These are phyloP conservation scores for Keithomyces neogunnii DNA, from an alignment of 2,329 filamentous ascomycete species.

Conservation along the genomic window DNA sequence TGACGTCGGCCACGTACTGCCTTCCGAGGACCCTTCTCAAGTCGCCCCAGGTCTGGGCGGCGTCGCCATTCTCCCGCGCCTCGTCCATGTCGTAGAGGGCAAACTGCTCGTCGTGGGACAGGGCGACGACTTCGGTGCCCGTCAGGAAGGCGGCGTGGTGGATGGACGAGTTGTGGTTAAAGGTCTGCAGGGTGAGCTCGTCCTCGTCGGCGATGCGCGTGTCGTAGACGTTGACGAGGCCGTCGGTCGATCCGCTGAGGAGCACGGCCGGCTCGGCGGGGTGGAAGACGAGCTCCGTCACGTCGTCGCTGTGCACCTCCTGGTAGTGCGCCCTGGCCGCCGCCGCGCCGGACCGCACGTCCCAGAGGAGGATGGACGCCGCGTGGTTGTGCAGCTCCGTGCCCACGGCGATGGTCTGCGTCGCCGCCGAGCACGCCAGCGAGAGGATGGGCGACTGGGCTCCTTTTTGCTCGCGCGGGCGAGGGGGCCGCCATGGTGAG, in stretches of 20 bases:
- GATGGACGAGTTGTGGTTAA: conserved; percentile 69
- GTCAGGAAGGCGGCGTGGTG: conserved; percentile 66
- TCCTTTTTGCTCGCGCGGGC: conserved; percentile 19
- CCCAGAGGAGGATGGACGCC: conserved; percentile 55
- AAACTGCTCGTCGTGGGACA: conserved; percentile 72
- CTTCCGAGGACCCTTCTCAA: conserved; percentile 56
- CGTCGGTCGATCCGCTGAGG: conserved; percentile 71
- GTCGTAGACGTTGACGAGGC: conserved; percentile 70
- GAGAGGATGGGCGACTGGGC: conserved; percentile 49
- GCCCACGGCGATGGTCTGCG: conserved; percentile 58
- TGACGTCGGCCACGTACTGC: conserved; percentile 65
- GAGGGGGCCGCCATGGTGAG: background rate
- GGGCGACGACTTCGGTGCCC: conserved; percentile 55
- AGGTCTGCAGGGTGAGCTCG: conserved; percentile 67
- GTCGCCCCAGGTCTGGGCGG: conserved; percentile 56
- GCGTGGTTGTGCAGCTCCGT: conserved; percentile 62
- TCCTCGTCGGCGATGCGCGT: conserved; percentile 64
- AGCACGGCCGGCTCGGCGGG: conserved; percentile 52
- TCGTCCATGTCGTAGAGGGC: conserved; percentile 64
- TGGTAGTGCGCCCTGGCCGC: conserved; percentile 45
- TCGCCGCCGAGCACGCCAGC: conserved; percentile 49
- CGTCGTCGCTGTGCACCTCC: conserved; percentile 60
- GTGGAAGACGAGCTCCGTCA: conserved; percentile 53
- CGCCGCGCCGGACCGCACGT: conserved; percentile 41
- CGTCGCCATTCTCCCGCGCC: conserved; percentile 49